Percentiles rank a stretch among this genome's conserved stretches.
phyloP scores from a whole-genome alignment of 345 rosid genomes.

The Eucalyptus guilfoylei region DNA sequence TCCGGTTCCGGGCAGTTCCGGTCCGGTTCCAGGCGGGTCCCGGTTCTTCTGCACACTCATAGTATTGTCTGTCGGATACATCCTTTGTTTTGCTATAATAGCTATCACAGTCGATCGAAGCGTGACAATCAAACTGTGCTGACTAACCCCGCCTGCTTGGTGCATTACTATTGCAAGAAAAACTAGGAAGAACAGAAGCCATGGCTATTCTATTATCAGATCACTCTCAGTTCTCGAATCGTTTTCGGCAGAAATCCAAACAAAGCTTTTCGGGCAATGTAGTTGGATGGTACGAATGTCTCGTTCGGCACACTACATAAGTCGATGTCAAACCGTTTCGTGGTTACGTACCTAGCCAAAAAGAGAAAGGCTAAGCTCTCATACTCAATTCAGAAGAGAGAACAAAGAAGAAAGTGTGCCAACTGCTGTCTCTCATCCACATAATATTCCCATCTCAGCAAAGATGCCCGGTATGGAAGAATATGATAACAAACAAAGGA shows the following conservation, averaged over 20 bases:
- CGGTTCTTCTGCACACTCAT: no score
- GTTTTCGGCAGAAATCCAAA: neutral
- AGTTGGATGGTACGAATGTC: neutral
- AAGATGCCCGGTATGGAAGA: neutral
- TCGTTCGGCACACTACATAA: neutral
- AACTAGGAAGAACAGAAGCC: neutral
- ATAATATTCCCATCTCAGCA: neutral
- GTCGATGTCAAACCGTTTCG: neutral
- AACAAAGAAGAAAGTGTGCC: neutral
- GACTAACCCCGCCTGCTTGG: accelerated
- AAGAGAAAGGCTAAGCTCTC: neutral
- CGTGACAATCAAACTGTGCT: neutral
- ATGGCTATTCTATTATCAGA: neutral
- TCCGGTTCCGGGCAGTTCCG: no score
- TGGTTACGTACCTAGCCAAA: neutral
- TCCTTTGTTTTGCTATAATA: neutral
- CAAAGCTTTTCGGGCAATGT: neutral
- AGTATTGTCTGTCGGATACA: accelerated
- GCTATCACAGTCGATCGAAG: neutral
- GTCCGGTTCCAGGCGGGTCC: no score
- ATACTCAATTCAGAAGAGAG: neutral
- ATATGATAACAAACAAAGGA: neutral
- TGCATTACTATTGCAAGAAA: neutral
- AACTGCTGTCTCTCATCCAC: neutral
- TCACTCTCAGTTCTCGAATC: neutral